Base-by-base conservation (phyloP, 2,329 filamentous ascomycete genomes). In the Paraphaeosphaeria minitans region DNA sequence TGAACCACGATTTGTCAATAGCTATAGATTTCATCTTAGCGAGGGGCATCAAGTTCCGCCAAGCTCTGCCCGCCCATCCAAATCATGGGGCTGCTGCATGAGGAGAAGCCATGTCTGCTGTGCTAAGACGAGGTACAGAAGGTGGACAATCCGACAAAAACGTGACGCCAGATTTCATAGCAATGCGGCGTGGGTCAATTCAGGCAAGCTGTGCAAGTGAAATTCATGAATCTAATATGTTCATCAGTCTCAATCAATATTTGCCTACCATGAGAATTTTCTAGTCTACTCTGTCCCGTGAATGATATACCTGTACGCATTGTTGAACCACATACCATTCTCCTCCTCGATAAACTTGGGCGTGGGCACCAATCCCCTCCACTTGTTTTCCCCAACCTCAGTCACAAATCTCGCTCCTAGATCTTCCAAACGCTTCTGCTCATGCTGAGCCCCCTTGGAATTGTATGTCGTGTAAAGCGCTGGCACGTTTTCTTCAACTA, bases 401-500 rank as follows among this genome's bases (percentile, higher is more conserved):
- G 57, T 51, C 42, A 66, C 14, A 27, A 64, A 64, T 24, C 46
- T 60, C 27, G 54, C 61, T 2, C 54, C 52, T 24, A 62, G 43
- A 12, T 37, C 41, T 16, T 46, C 54, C 55, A 64, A 42, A 35
- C 47, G 63, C 24, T 12, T 41, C 31, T 54, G 48, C 50, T 67
- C 65, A 53, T 64, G 52, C 13, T 51, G 35, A 7, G 59, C 59
- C 24, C 65, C 63, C 13, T 48, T 39, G 7, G 21, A 37, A 55
- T 65, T 67, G 33, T 67, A 64, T 5, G 63, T 61, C 10, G 65
- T 67, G 42, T 65, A 67, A 9, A 67, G 53, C 14, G 59, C 56
- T 37, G 63, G 63, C 16, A 62, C 46, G 16, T 48, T 56, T 14
- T 48, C 42, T 3, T 59, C 56, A 10, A 64, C 47, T 45, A 67